Evolutionary conservation across 441 rosid species (phyloP).

Genomic region (Dalechampia spathulata): DNA sequence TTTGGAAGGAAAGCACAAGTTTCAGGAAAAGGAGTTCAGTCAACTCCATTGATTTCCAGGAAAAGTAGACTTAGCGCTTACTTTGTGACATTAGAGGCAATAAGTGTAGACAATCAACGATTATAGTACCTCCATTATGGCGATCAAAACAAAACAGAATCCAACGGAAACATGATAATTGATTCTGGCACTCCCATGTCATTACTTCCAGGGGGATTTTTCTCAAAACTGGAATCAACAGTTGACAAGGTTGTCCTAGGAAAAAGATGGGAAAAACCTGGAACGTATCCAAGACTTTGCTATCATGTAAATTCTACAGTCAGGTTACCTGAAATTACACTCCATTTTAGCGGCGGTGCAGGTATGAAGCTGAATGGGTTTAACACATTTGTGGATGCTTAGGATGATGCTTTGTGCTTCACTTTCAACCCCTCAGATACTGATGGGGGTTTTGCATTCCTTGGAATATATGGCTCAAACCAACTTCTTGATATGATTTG

Average conservation of each 20-base stretch:
- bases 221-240: background rate
- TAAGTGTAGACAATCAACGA: constrained; percentile 15
- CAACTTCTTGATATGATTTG: constrained; percentile 13
- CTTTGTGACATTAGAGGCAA: constrained; percentile 6
- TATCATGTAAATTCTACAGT: background rate
- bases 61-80: constrained; percentile 13
- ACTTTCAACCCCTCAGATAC: background rate
- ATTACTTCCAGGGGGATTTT: constrained; percentile 8
- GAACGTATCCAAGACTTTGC: background rate
- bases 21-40: constrained; percentile 14
- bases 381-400: constrained; percentile 2
- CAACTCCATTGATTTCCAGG: constrained; percentile 9
- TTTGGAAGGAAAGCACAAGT: constrained; percentile 34
- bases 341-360: constrained; percentile 18
- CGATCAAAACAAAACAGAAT: background rate
- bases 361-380: constrained; percentile 1
- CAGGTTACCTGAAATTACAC: constrained; percentile 6
- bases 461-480: constrained; percentile 9
- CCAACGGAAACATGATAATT: constrained; percentile 20
- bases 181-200: constrained; percentile 27
- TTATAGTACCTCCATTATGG: background rate
- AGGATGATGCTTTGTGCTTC: constrained; percentile 2
- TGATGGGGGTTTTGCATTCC: background rate
- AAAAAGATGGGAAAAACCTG: background rate
- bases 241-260: background rate